These are phyloP conservation scores for Scalesia atractyloides DNA, from an alignment of 129 eudicot species.

Conservation along the genomic window DNA sequence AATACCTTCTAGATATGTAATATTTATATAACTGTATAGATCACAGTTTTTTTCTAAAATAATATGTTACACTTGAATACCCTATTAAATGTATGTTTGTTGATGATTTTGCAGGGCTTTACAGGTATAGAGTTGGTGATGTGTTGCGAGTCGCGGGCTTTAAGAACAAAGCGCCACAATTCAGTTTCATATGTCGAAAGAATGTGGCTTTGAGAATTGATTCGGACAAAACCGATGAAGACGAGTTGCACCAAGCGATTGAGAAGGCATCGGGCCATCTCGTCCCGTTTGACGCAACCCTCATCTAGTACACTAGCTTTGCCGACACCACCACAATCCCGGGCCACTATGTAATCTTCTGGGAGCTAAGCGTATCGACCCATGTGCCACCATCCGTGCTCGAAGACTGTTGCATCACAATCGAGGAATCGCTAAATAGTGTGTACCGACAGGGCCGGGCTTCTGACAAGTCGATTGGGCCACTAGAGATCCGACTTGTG, in stretches of 20 bases:
- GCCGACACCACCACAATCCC: slow-evolving; percentile 73
- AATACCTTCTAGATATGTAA: too few species aligned
- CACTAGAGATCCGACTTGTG: slow-evolving; percentile 77
- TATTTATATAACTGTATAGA: too few species aligned
- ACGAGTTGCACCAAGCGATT: slow-evolving; percentile 73
- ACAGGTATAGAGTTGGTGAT: slow-evolving; percentile 80
- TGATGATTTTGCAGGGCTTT: slow-evolving; percentile 54
- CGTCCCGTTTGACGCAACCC: slow-evolving; percentile 55
- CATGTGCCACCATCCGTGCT: slow-evolving; percentile 61
- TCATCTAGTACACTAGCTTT: slow-evolving; percentile 71
- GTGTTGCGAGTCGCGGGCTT: slow-evolving; percentile 71
- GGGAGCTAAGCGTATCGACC: slow-evolving; percentile 57
- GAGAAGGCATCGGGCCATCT: slow-evolving; percentile 57
- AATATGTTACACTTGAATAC: too few species aligned
- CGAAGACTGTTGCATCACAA: slow-evolving; percentile 62
- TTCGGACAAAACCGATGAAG: slow-evolving; percentile 76
- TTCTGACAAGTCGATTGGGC: slow-evolving; percentile 73
- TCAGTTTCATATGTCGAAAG: slow-evolving; percentile 73
- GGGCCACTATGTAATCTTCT: slow-evolving; percentile 77
- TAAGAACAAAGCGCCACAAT: slow-evolving; percentile 85
- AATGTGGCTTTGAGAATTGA: slow-evolving; percentile 79
- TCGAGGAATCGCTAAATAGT: slow-evolving; percentile 67
- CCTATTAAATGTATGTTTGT: not conserved
- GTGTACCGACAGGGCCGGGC: slow-evolving; percentile 80
- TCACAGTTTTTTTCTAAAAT: too few species aligned